Evolutionary conservation across 345 rosid genomes (phyloP).

Genomic region (Noccaea caerulescens): DNA sequence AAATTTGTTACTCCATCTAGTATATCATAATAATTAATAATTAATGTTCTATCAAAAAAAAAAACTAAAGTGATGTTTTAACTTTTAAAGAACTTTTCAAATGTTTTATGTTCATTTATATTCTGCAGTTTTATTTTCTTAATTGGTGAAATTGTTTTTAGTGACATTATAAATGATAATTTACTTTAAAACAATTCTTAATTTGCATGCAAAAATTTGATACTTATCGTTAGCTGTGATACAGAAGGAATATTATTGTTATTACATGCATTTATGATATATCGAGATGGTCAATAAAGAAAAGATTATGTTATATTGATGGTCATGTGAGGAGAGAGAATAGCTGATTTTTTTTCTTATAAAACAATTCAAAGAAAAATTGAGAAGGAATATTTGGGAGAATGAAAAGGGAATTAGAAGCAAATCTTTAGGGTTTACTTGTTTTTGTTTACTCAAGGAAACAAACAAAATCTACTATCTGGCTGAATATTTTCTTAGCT

Average conservation of each 20-base stretch:
- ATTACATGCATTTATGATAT: constrained; percentile 28
- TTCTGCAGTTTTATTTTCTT: too few relatives aligned
- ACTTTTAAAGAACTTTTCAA: too few relatives aligned
- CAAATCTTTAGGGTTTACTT: constrained; percentile 52
- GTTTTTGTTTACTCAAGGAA: constrained; percentile 46
- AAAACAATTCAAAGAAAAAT: constrained; percentile 30
- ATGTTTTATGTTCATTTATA: too few relatives aligned
- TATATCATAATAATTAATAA: too few relatives aligned
- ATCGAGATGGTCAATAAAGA: constrained; percentile 26
- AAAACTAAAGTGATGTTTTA: too few relatives aligned
- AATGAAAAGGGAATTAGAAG: constrained; percentile 66
- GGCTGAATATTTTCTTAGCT: constrained; percentile 45
- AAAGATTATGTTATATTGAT: constrained; percentile 27
- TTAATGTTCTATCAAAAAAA: too few relatives aligned
- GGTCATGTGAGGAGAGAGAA: constrained; percentile 49
- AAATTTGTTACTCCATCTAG: too few relatives aligned
- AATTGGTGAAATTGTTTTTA: too few relatives aligned
- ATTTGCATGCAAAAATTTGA: too few relatives aligned
- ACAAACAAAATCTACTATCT: constrained; percentile 57
- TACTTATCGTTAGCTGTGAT: too few relatives aligned
- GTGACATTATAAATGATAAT: too few relatives aligned
- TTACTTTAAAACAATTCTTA: too few relatives aligned
- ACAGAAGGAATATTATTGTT: background rate
- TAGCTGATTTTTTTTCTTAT: constrained; percentile 31
- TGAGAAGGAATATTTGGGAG: constrained; percentile 74